Conservation (phyloP, 1,284 basidiomycete species). For the Takashimella koratensis region DNA sequence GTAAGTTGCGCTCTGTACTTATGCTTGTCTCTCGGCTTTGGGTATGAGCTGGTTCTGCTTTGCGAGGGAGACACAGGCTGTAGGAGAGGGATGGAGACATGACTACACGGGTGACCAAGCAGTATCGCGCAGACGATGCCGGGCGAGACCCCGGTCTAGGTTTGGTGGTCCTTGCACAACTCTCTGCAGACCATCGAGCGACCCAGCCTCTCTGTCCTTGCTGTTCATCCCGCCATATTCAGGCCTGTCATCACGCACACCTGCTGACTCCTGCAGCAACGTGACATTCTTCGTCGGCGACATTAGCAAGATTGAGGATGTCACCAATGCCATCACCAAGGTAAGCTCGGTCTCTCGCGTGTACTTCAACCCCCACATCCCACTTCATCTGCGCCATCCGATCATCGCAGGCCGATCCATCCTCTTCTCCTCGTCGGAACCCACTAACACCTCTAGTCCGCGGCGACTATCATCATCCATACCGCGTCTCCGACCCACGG, state of each 20-base stretch:
- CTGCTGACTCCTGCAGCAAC: too few relatives aligned
- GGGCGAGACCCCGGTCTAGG: too few relatives aligned
- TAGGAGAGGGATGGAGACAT: not conserved
- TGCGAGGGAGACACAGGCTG: not conserved
- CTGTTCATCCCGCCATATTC: too few relatives aligned
- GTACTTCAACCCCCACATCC: too few relatives aligned
- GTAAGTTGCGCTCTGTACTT: conserved; percentile 28
- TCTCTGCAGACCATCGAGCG: too few relatives aligned
- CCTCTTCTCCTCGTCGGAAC: not conserved
- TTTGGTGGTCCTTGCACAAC: too few relatives aligned
- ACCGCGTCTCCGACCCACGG: conserved; percentile 87
- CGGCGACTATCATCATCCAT: conserved; percentile 85
- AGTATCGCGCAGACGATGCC: too few relatives aligned
- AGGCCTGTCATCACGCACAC: too few relatives aligned
- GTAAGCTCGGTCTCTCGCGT: conserved; percentile 52
- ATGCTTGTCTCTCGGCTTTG: not conserved
- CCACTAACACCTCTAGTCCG: conserved; percentile 55
- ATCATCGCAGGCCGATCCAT: not conserved
- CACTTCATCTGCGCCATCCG: not conserved
- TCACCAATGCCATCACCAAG: conserved; percentile 68
- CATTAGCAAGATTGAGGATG: conserved; percentile 70
- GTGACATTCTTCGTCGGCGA: conserved; percentile 82
- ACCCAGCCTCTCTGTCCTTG: too few relatives aligned
- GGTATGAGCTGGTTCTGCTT: not conserved
- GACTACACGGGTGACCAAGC: too few relatives aligned